Evolutionary conservation across 805 yeast species (phyloP).

Genomic region (Wickerhamiella cacticola): DNA sequence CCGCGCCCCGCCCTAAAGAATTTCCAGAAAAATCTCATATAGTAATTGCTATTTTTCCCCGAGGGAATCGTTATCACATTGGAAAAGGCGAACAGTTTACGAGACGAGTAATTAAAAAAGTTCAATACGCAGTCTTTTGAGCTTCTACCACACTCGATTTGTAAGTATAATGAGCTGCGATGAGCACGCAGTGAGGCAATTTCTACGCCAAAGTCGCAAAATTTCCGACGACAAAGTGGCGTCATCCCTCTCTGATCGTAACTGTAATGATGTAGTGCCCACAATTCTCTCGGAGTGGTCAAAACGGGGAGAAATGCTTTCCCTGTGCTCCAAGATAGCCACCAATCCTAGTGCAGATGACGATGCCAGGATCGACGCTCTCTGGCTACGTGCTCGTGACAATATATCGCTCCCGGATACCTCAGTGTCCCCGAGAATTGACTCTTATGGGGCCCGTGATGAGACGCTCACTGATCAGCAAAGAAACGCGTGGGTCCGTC

Average conservation of each 20-base stretch:
- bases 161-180: slow-evolving; percentile 1
- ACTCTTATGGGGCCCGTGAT: slow-evolving; percentile 22
- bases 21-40: no score
- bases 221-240: slow-evolving; percentile 4
- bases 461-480: slow-evolving; percentile 11
- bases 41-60: no score
- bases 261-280: slow-evolving; percentile 6
- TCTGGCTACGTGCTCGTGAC: slow-evolving; percentile 20
- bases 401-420: slow-evolving; percentile 18
- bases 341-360: neutral
- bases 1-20: no score
- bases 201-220: slow-evolving; percentile 5
- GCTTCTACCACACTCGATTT: neutral
- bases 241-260: neutral
- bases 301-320: slow-evolving; percentile 11
- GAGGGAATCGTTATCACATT: no score
- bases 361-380: slow-evolving; percentile 13
- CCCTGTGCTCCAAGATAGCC: slow-evolving; percentile 6
- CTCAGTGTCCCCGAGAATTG: slow-evolving; percentile 22
- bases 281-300: slow-evolving; percentile 13
- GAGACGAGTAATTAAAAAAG: no score
- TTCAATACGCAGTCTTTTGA: no score
- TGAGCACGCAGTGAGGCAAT: slow-evolving; percentile 5
- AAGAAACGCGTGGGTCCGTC: slow-evolving; percentile 1
- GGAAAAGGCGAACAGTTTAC: no score